These are phyloP conservation scores for Lichtheimia hyalospora DNA, from an alignment of 371 early-diverging fungal species.

Conservation along the genomic window DNA sequence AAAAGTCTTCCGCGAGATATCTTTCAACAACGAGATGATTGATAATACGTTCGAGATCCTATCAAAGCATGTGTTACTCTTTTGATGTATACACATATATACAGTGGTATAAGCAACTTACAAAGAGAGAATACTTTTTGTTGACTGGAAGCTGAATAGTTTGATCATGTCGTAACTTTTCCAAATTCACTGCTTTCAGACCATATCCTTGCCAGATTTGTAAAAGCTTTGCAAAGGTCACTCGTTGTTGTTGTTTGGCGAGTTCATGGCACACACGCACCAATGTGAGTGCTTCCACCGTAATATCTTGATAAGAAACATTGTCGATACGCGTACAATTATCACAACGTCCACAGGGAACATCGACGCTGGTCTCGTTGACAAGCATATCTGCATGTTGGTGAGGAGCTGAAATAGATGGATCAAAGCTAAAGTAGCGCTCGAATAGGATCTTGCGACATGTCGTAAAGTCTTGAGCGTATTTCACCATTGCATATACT, in stretches of 20 bases:
- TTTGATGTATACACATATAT: neutral
- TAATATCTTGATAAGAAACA: slow-evolving; percentile 33
- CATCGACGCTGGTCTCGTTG: slow-evolving; percentile 35
- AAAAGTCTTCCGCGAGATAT: slow-evolving; percentile 56
- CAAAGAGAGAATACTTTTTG: slow-evolving; percentile 28
- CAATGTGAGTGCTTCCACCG: slow-evolving; percentile 36
- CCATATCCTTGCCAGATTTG: slow-evolving; percentile 48
- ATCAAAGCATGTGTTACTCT: neutral
- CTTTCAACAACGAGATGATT: slow-evolving; percentile 45
- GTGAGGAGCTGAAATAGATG: slow-evolving; percentile 10
- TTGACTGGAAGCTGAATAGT: slow-evolving; percentile 35
- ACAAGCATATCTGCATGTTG: slow-evolving; percentile 20
- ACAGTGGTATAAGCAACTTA: slow-evolving; percentile 2
- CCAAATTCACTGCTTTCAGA: slow-evolving; percentile 34
- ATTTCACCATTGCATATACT: slow-evolving; percentile 66
- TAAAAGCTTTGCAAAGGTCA: slow-evolving; percentile 54
- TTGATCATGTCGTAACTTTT: slow-evolving; percentile 25
- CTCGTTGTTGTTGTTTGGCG: slow-evolving; percentile 36
- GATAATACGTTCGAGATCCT: slow-evolving; percentile 57
- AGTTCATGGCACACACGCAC: slow-evolving; percentile 44
- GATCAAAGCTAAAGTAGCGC: slow-evolving; percentile 53
- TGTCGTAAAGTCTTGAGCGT: slow-evolving; percentile 61
- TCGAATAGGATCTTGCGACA: slow-evolving; percentile 74
- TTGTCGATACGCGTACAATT: slow-evolving; percentile 37
- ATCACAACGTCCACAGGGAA: slow-evolving; percentile 53